phyloP scores from a whole-genome alignment of 1,284 basidiomycete species.

The Pseudozyma hubeiensis region DNA sequence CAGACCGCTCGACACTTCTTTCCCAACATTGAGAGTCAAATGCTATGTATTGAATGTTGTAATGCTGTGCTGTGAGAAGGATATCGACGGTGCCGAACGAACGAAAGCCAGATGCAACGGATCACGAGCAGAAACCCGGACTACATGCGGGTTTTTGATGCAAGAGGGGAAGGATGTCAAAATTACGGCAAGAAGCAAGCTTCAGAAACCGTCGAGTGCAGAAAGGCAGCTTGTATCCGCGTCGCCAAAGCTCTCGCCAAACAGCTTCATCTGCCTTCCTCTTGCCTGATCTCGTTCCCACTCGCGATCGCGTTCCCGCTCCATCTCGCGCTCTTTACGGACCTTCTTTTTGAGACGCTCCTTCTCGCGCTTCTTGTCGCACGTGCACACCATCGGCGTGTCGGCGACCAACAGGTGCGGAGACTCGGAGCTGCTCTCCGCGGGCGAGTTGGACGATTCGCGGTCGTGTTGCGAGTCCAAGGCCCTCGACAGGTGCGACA shows the following conservation, averaged over 20 bases:
- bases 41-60: too few relatives aligned
- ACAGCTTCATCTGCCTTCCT: constrained; percentile 44
- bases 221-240: constrained; percentile 42
- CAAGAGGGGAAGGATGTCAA: not conserved
- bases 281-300: constrained; percentile 49
- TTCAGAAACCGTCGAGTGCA: constrained; percentile 43
- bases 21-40: too few relatives aligned
- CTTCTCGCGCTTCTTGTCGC: constrained; percentile 51
- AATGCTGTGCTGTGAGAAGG: too few relatives aligned
- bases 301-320: constrained; percentile 50
- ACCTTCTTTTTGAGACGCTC: constrained; percentile 49
- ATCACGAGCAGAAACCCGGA: too few relatives aligned
- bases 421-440: constrained; percentile 43
- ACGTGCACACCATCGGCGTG: constrained; percentile 34
- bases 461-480: constrained; percentile 25
- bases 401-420: constrained; percentile 17
- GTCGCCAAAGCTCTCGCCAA: constrained; percentile 49
- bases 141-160: too few relatives aligned
- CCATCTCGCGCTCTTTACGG: constrained; percentile 46
- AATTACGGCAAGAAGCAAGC: not conserved
- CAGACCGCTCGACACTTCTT: too few relatives aligned
- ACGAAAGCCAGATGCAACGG: too few relatives aligned
- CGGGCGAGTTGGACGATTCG: constrained; percentile 43
- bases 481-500: constrained; percentile 15
- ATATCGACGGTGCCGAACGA: too few relatives aligned